Base-by-base conservation (phyloP, 129 eudicot genomes). In the Chrysanthemum makinoi region DNA sequence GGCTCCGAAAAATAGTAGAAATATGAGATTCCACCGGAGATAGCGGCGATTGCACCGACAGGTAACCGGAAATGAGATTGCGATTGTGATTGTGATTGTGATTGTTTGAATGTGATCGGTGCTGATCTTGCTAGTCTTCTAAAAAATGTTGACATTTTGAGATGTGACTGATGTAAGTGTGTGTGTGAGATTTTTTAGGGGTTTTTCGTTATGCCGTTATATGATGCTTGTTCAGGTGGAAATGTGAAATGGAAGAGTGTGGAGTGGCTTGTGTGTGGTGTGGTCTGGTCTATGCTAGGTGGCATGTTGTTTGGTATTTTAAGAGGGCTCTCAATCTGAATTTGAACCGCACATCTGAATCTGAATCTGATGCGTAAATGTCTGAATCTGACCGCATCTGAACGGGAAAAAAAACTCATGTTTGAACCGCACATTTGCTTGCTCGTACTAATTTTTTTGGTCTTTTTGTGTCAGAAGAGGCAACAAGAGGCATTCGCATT, bases 21-120 rank as follows among this genome's bases (percentile, higher is more conserved):
- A 68, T 80, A 87, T 10, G 96, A 86, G 73, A 91, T 75, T 77
- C 94, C 96, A 55, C 95, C 98, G 20, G 94, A 88, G 72, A 91
- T 19, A 52, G 98, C 96, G 13, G 96, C 98, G 71, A 91, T 80
- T 6, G 96, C 98, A 46, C 96, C 95, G n/a, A 84, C 62, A 1
- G 94, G 84, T 54, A 80, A 35, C 39, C 88, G 81, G 57, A 76
- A 72, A 50, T 43, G 70, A 68, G 87, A 43, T 44, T n/a, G n/a
- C n/a, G 73, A 78, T 63, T 28, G 30, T 0, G 85, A 87, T 35
- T 80, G 73, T 5, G 83, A 68, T 77, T 82, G 86, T 16, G 66
- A 62, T 62, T 73, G 77, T 17, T 76, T 28, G 26, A 75, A 75
- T 43, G 88, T 79, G 80, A 77, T 82, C 65, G 89, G 84, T 0